phyloP scores from a whole-genome alignment of 1,139 yeast genomes.

The Saccharomyces pastorianus region DNA sequence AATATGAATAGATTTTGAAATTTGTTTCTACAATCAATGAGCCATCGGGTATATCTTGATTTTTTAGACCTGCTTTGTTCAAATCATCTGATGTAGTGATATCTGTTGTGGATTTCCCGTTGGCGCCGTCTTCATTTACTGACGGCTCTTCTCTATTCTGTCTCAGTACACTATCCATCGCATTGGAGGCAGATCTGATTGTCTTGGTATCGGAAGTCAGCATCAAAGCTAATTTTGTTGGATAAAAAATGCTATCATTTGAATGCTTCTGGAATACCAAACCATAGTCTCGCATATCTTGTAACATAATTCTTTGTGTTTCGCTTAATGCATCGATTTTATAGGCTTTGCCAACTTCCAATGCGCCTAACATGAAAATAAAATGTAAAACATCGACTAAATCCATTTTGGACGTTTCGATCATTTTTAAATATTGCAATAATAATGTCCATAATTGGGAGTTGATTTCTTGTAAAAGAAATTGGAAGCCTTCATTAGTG shows the following conservation, averaged over 20 bases:
- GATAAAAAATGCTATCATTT: conserved; percentile 63
- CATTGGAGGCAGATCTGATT: conserved; percentile 61
- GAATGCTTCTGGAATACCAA: conserved; percentile 70
- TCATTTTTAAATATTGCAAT: conserved; percentile 75
- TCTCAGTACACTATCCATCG: conserved; percentile 52
- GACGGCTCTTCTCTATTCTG: conserved; percentile 27
- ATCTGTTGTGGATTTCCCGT: conserved; percentile 13
- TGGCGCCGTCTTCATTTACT: conserved; percentile 10
- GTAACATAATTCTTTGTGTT: conserved; percentile 80
- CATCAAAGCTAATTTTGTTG: conserved; percentile 85
- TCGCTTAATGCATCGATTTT: conserved; percentile 61
- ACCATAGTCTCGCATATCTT: conserved; percentile 87
- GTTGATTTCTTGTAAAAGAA: conserved; percentile 81
- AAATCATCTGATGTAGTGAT: conserved; percentile 27
- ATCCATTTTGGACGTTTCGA: conserved; percentile 83
- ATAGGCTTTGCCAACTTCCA: conserved; percentile 85
- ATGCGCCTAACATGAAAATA: conserved; percentile 84
- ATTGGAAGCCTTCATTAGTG: conserved; percentile 90
- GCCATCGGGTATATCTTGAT: conserved; percentile 37
- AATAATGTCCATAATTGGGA: conserved; percentile 93
- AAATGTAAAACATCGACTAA: conserved; percentile 93
- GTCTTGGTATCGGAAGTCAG: conserved; percentile 77
- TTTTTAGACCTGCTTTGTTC: conserved; percentile 17
- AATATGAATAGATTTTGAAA: conserved; percentile 86
- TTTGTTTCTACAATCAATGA: conserved; percentile 87